Base-by-base conservation (phyloP, 257 asterid species). In the Coffea eugenioides region DNA sequence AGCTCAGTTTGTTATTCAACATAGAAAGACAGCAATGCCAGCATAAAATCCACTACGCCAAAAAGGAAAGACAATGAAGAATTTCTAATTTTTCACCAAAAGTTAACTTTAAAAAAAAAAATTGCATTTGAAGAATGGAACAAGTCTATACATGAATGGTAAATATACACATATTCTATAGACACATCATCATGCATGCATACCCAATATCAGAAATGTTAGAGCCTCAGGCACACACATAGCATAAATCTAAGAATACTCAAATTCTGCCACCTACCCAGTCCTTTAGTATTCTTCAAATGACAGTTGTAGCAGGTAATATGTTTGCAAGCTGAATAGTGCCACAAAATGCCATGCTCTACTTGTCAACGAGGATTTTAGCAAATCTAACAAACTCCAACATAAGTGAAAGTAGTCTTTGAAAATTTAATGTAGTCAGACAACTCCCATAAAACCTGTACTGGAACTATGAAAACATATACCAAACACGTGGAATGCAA, bases 1-100 rank as follows among this genome's bases (percentile, higher is more conserved):
- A 65, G 79, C 73, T 86, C 7, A 84, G 81, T 76, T 51, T 71
- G 57, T 27, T 49, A 34, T 51, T 36, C 15, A 18, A 52, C 15
- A 39, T 16, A 6, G 21, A 68, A 18, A 43, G 46, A 25, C 34
- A 10, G 61, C 48, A 46, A 65, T 52, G 41, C 8, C 25, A 65
- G 39, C 54, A 0, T 23, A 51, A 39, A n/a, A 21, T 25, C 27
- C 0, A 11, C 36, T 48, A 25, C 15, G 43, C 71, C 43, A 48
- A 18, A 31, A 74, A 69, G 20, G 48, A 80, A 25, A 51, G 36
- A 77, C 41, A 72, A 49, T 48, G 41, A 57, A 75, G 46, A n/a
- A 59, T 52, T n/a, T 46, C 11, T 15, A 15, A 51, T 48, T 77
- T 27, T 18, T 57, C 66, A 67, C 62, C 51, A 73, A 73, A 31